phyloP scores from a whole-genome alignment of 805 yeast genomes.

The Blastobotrys parvus region DNA sequence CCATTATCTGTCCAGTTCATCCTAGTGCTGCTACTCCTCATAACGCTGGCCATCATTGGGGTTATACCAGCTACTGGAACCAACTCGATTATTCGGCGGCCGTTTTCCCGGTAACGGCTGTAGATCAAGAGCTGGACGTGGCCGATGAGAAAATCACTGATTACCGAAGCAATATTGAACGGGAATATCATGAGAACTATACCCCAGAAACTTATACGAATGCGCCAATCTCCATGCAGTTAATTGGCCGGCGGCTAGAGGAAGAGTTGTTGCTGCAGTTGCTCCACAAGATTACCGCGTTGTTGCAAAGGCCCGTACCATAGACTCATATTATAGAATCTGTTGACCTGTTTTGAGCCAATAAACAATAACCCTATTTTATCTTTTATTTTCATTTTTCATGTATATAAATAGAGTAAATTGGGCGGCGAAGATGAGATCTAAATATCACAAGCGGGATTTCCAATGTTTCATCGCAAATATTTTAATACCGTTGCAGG shows the following conservation, averaged over 20 bases:
- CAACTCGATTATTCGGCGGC: conserved; percentile 15
- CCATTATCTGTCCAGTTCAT: conserved; percentile 40
- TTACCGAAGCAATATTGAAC: conserved; percentile 26
- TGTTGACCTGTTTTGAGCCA: too few relatives aligned
- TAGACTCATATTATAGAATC: too few relatives aligned
- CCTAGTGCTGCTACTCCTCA: conserved; percentile 22
- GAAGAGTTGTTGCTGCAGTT: conserved; percentile 35
- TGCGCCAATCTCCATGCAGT: conserved; percentile 49
- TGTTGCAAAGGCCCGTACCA: too few relatives aligned
- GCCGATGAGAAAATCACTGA: conserved; percentile 37
- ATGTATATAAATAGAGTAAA: too few relatives aligned
- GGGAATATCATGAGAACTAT: conserved; percentile 23
- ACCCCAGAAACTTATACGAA: conserved; percentile 40
- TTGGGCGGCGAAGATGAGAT: too few relatives aligned
- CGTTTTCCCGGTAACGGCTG: conserved; percentile 16
- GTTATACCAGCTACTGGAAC: conserved; percentile 15
- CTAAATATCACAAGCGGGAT: too few relatives aligned
- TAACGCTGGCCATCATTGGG: conserved; percentile 2
- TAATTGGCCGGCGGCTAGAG: conserved; percentile 45
- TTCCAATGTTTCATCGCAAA: too few relatives aligned
- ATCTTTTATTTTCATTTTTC: too few relatives aligned
- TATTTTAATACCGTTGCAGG: too few relatives aligned
- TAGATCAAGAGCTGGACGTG: conserved; percentile 36
- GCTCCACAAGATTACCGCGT: background rate
- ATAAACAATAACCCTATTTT: too few relatives aligned